Percentiles rank a stretch among this genome's conserved stretches.
Conservation (phyloP, 208 protist genomes). For the Angomonas deanei region DNA sequence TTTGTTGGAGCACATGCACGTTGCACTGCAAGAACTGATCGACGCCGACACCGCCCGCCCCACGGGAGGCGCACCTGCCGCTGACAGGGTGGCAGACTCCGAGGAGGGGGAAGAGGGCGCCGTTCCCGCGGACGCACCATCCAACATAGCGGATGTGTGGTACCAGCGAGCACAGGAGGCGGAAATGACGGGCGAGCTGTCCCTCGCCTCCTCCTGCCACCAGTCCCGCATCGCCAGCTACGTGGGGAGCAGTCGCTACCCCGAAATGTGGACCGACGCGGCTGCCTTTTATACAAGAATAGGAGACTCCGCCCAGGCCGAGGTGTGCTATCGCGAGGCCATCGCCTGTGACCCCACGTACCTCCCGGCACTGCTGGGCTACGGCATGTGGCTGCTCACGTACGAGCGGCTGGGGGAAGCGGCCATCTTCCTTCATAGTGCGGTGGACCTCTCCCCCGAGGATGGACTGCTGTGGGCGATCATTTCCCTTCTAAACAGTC, state of each 20-base stretch:
- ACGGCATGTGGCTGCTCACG: constrained; percentile 76
- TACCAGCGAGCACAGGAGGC: constrained; percentile 74
- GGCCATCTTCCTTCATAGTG: constrained; percentile 80
- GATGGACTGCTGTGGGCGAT: constrained; percentile 60
- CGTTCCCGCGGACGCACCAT: not conserved
- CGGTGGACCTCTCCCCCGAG: constrained; percentile 46
- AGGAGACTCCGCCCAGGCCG: constrained; percentile 73
- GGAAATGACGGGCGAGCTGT: constrained; percentile 58
- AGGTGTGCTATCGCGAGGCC: constrained; percentile 88
- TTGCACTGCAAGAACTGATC: constrained; percentile 35
- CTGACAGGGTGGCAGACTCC: not conserved
- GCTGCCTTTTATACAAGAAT: constrained; percentile 69
- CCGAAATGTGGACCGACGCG: constrained; percentile 66
- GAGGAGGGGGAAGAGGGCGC: not conserved
- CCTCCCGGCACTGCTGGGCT: constrained; percentile 60
- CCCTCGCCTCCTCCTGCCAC: constrained; percentile 59
- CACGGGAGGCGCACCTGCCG: not conserved
- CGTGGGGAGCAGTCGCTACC: constrained; percentile 2
- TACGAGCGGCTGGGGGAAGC: constrained; percentile 76
- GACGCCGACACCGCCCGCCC: too few relatives aligned
- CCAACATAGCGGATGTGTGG: constrained; percentile 21
- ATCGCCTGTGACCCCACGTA: constrained; percentile 58
- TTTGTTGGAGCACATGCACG: constrained; percentile 80
- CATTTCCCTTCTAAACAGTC: constrained; percentile 58
- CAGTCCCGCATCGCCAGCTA: constrained; percentile 67